Conservation (phyloP, 2,329 filamentous ascomycete genomes). For the Sclerotinia spermophila region DNA sequence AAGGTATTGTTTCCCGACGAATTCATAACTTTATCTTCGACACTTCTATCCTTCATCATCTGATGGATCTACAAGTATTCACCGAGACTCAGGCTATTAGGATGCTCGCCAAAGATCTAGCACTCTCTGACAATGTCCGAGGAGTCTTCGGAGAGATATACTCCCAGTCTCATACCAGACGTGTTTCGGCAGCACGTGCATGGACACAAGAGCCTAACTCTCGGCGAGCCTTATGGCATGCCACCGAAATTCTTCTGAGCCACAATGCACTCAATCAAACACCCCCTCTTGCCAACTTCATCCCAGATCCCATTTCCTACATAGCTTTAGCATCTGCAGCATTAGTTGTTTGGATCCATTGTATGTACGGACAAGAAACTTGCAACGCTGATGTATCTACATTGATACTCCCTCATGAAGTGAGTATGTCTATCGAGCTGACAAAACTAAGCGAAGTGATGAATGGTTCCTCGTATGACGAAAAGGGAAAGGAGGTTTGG, state of each 20-base stretch:
- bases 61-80: conserved; percentile 40
- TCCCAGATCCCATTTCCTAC: conserved; percentile 39
- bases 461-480: neutral
- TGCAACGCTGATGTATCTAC: conserved; percentile 26
- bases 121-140: neutral
- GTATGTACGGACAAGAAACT: conserved; percentile 32
- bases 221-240: conserved; percentile 38
- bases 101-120: conserved; percentile 30
- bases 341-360: conserved; percentile 40
- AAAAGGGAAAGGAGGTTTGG: conserved; percentile 27
- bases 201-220: conserved; percentile 38
- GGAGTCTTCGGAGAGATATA: conserved; percentile 4
- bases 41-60: conserved; percentile 39
- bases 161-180: conserved; percentile 21
- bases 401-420: neutral
- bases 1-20: conserved; percentile 26
- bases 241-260: conserved; percentile 35
- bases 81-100: conserved; percentile 38
- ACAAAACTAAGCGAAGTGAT: conserved; percentile 29
- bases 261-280: conserved; percentile 22
- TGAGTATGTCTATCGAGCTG: conserved; percentile 27
- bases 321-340: conserved; percentile 37
- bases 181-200: conserved; percentile 28
- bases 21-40: conserved; percentile 38
- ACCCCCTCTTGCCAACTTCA: conserved; percentile 6